Evolutionary conservation across 305 asterid species (phyloP).

Genomic region (Fraxinus baroniana): DNA sequence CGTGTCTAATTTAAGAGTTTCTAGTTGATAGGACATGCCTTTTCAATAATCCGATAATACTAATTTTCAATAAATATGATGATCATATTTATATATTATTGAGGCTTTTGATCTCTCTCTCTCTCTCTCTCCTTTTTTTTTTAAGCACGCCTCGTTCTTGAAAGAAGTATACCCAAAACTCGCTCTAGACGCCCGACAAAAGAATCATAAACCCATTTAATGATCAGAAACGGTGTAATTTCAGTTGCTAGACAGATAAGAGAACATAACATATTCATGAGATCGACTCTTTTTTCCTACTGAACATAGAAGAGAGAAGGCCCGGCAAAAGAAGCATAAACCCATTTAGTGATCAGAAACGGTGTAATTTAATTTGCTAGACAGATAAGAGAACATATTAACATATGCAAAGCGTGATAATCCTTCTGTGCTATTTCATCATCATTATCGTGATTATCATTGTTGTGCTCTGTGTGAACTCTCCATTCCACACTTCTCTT

Average conservation of each 20-base stretch:
- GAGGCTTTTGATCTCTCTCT: neutral
- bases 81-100: neutral
- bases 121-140: neutral
- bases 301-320: neutral
- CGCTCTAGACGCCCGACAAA: neutral
- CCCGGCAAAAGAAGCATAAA: neutral
- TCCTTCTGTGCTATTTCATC: neutral
- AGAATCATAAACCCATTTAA: neutral
- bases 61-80: neutral
- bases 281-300: neutral
- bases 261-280: neutral
- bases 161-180: neutral
- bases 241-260: neutral
- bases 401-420: neutral
- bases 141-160: neutral
- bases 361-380: neutral
- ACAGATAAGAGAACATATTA: neutral
- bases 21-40: neutral
- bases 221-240: neutral
- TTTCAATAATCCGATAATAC: neutral
- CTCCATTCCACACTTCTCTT: slow-evolving; percentile 3
- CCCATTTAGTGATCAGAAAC: neutral
- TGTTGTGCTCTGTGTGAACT: neutral
- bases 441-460: neutral
- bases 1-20: neutral